Evolutionary conservation across 805 yeast genomes (phyloP).

Genomic region (Zygotorulaspora florentina): DNA sequence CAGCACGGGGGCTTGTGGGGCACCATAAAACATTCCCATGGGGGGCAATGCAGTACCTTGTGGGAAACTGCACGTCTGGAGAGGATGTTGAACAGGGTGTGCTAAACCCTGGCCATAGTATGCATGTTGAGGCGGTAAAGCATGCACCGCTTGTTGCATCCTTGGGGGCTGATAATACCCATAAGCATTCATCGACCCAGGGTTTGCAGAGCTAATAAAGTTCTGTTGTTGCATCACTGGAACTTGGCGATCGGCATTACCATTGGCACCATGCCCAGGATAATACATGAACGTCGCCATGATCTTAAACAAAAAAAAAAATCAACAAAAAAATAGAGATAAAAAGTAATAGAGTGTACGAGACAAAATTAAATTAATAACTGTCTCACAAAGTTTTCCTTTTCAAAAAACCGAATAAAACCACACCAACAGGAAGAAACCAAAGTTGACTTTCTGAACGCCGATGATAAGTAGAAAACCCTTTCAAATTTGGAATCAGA

Average conservation of each 20-base stretch:
- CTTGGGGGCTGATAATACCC: conserved; percentile 22
- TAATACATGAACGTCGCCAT: conserved; percentile 19
- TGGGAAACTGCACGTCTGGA: conserved; percentile 6
- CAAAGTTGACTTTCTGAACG: not conserved
- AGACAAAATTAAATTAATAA: conserved; percentile 35
- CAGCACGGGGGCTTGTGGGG: conserved; percentile 10
- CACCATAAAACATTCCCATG: conserved; percentile 10
- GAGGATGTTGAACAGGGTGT: conserved; percentile 7
- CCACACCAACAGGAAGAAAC: conserved; percentile 5
- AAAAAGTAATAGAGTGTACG: conserved; percentile 6
- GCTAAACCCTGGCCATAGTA: conserved; percentile 7
- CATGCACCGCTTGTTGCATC: conserved; percentile 15
- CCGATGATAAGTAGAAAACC: not conserved
- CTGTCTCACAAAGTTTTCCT: conserved; percentile 23
- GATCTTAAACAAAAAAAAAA: conserved; percentile 1
- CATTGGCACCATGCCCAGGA: conserved; percentile 14
- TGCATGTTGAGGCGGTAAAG: conserved; percentile 9
- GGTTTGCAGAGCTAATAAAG: conserved; percentile 1
- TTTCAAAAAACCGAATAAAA: conserved; percentile 3
- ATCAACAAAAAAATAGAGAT: conserved; percentile 4
- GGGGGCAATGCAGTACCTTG: conserved; percentile 11
- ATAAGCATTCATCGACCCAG: conserved; percentile 10
- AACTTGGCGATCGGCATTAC: not conserved
- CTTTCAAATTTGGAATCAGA: not conserved
- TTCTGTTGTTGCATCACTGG: conserved; percentile 6